Percentiles rank a stretch among this genome's conserved stretches.
These are phyloP conservation scores for Tagetes erecta DNA, from an alignment of 129 eudicot genomes.

Conservation along the genomic window DNA sequence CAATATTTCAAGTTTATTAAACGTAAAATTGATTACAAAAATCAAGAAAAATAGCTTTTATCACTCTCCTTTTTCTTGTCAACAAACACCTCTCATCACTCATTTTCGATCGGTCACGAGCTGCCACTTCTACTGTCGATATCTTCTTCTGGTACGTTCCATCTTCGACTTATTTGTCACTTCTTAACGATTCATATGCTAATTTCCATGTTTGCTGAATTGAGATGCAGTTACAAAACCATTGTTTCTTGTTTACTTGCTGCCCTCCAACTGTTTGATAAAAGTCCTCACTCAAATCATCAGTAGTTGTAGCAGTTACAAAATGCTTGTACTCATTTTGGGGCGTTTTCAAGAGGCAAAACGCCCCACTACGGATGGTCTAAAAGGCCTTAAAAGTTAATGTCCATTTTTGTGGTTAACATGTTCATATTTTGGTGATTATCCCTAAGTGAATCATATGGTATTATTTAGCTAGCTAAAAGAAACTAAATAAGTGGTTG, in stretches of 20 bases:
- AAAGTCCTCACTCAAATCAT: not conserved
- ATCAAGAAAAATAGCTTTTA: not conserved
- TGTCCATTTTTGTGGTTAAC: too few species aligned
- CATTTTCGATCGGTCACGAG: not conserved
- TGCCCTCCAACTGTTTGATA: constrained; percentile 12
- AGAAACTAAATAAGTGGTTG: too few species aligned
- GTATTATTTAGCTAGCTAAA: too few species aligned
- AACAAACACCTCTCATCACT: not conserved
- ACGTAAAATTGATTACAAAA: too few species aligned
- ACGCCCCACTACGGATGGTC: too few species aligned
- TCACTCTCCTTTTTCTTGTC: not conserved
- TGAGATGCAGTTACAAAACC: not conserved
- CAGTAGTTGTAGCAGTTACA: not conserved
- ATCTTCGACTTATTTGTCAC: not conserved
- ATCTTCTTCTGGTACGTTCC: not conserved
- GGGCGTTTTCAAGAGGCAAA: too few species aligned
- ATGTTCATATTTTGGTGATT: too few species aligned
- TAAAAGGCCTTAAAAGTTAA: too few species aligned
- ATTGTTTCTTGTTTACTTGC: not conserved
- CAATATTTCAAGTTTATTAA: too few species aligned
- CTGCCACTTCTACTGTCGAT: not conserved
- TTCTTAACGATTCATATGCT: not conserved
- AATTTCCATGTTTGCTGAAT: not conserved
- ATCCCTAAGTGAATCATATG: too few species aligned
- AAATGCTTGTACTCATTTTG: not conserved